Percentiles rank a stretch among this genome's conserved stretches.
Evolutionary conservation across 495 filamentous ascomycete genomes (phyloP).

Genomic region (Penicillium flavigenum): DNA sequence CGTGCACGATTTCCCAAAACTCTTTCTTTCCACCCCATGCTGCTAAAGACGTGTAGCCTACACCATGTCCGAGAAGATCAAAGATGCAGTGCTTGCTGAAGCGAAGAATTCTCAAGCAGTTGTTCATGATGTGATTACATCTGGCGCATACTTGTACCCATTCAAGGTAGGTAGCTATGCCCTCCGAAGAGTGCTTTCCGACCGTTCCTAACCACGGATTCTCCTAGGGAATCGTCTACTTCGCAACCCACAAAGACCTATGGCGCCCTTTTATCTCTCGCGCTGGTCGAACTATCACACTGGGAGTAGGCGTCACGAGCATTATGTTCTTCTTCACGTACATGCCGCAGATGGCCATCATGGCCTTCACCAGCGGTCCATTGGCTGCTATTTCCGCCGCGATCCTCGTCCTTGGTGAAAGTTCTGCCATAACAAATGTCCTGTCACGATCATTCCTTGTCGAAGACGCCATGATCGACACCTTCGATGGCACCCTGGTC

Average conservation of each 20-base stretch:
- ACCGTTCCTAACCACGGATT: not conserved
- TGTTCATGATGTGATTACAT: constrained; percentile 62
- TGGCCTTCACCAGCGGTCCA: constrained; percentile 78
- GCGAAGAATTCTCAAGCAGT: constrained; percentile 42
- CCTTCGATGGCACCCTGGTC: constrained; percentile 81
- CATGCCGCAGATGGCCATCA: constrained; percentile 79
- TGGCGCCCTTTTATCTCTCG: constrained; percentile 68
- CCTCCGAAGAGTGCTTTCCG: constrained; percentile 9
- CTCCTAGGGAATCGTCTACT: constrained; percentile 72
- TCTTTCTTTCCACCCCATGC: not conserved
- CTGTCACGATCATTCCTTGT: constrained; percentile 74
- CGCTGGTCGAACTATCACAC: constrained; percentile 64
- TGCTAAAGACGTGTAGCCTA: not conserved
- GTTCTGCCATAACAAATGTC: constrained; percentile 71
- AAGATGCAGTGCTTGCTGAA: constrained; percentile 44
- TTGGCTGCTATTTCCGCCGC: constrained; percentile 70
- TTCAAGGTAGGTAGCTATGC: constrained; percentile 58
- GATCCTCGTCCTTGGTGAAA: constrained; percentile 77
- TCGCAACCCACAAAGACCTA: constrained; percentile 49
- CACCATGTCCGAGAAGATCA: constrained; percentile 45
- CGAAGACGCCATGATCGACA: constrained; percentile 79
- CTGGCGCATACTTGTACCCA: constrained; percentile 81
- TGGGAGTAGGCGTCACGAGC: constrained; percentile 69
- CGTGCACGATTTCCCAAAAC: not conserved
- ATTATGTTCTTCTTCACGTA: constrained; percentile 89